Evolutionary conservation across 768 basidiomycete species (phyloP), one percentile per base, ranked within the genome.

Genomic region (Leccinum olivaceopallidum): DNA sequence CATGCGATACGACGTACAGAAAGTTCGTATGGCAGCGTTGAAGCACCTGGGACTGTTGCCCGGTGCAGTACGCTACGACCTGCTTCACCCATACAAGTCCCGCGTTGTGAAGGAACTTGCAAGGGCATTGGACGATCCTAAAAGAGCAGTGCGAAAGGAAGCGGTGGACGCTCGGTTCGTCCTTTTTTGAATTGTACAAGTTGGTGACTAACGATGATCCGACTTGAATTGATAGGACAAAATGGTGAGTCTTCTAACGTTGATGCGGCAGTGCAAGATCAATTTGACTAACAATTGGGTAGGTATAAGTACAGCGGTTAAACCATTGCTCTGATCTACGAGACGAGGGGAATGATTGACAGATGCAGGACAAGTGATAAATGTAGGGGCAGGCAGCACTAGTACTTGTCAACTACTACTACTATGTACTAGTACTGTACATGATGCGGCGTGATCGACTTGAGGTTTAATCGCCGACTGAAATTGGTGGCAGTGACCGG

Each of bases 121-220:
- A 0, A 85, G 81, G 62, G 84, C 82, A 5, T 74, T 98, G 52
- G 97, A 98, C 70, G 97, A 98, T 76, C 92, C 92, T n/a, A 90
- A 88, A 70, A 80, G 90, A 60, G 75, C 76, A 2, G 95, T 99
- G 8, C 81, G 97, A 56, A 88, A 85, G 67, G 92, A 91, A 67
- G 96, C 95, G 1, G 97, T 98, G 3, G 87, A 94, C 65, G 89
- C 94, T 36, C 69, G 89, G 82, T 81, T 65, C 30, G 76, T 57
- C 48, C 14, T 36, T 56, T 55, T 12, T 8, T 44, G 3, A 5
- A 9, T 7, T 44, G 5, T 13, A 8, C 18, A 36, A 36, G 36
- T 9, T 39, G 51, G 26, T 50, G 32, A 10, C 48, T 66, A 28
- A 71, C n/a, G 26, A 55, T 18, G 10, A 30, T 42, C 24, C 9